Conservation (phyloP, 2,329 filamentous ascomycete species). For the Aspergillus glaucus region DNA sequence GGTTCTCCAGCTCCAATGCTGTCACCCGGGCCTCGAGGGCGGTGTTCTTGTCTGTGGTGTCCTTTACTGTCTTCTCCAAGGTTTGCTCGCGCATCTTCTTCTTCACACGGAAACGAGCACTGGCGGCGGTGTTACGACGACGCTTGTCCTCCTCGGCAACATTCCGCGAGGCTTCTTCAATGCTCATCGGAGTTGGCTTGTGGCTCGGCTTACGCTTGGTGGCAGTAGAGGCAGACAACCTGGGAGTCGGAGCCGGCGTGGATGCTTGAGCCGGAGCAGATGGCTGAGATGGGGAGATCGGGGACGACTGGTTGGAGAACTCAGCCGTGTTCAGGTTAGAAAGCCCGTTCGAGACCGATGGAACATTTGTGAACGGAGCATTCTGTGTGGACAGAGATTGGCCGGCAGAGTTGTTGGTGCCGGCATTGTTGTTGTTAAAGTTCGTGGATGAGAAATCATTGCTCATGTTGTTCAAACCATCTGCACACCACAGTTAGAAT, state of each 20-base stretch:
- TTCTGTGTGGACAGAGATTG: slow-evolving; percentile 20
- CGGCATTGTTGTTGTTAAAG: slow-evolving; percentile 23
- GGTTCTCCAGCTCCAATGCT: slow-evolving; percentile 73
- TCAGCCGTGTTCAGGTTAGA: slow-evolving; percentile 9
- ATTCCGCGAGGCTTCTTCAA: slow-evolving; percentile 64
- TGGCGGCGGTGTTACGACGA: slow-evolving; percentile 80
- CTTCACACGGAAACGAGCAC: slow-evolving; percentile 87
- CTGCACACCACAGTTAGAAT: slow-evolving; percentile 9
- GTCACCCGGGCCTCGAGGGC: slow-evolving; percentile 67
- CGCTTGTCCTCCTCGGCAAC: slow-evolving; percentile 91
- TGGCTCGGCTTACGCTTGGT: slow-evolving; percentile 35
- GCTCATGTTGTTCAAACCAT: slow-evolving; percentile 28
- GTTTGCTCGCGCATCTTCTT: slow-evolving; percentile 93
- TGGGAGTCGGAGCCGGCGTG: slow-evolving; percentile 8
- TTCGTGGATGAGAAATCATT: slow-evolving; percentile 24
- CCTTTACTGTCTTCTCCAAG: slow-evolving; percentile 72
- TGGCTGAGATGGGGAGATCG: slow-evolving; percentile 10
- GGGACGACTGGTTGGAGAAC: slow-evolving; percentile 10
- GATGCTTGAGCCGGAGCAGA: slow-evolving; percentile 11
- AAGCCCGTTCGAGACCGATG: slow-evolving; percentile 14
- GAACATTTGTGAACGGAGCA: slow-evolving; percentile 16
- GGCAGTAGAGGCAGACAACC: slow-evolving; percentile 10
- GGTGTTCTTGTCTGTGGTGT: slow-evolving; percentile 72
- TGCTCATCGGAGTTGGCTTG: slow-evolving; percentile 38
- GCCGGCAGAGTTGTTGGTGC: background rate